Percentiles rank a stretch among this genome's conserved stretches.
Conservation (phyloP, 495 filamentous ascomycete genomes). For the Xylaria castorea region DNA sequence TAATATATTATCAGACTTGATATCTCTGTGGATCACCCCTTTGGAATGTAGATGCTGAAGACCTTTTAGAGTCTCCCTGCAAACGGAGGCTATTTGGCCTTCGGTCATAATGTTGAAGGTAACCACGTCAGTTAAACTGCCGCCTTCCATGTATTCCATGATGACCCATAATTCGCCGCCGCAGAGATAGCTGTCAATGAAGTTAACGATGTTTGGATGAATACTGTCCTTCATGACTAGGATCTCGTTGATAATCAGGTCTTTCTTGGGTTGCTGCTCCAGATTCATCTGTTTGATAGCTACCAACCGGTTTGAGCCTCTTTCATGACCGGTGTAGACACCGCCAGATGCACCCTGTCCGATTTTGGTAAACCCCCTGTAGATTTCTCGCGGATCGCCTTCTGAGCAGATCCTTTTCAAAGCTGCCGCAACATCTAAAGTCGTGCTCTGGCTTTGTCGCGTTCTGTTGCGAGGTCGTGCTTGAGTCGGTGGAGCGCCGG, state of each 20-base stretch:
- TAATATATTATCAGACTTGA: constrained; percentile 98
- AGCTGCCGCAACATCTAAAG: constrained; percentile 80
- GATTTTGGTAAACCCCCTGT: constrained; percentile 90
- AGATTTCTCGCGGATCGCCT: constrained; percentile 85
- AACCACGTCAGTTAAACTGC: constrained; percentile 95
- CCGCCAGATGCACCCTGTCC: constrained; percentile 97
- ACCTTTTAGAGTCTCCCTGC: constrained; percentile 89
- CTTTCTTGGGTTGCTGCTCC: constrained; percentile 98
- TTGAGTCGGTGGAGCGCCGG: constrained; percentile 48
- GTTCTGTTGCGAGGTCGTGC: constrained; percentile 70
- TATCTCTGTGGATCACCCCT: constrained; percentile 96
- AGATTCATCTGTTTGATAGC: constrained; percentile 99
- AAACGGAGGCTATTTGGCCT: constrained; percentile 94
- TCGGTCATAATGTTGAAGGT: constrained; percentile 99
- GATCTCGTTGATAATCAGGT: constrained; percentile 98
- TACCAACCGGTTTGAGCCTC: constrained; percentile 81
- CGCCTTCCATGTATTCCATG: constrained; percentile 99
- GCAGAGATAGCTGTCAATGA: constrained; percentile 93
- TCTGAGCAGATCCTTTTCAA: constrained; percentile 88
- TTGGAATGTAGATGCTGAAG: constrained; percentile 97
- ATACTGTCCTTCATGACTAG: constrained; percentile 99
- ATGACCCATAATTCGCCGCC: constrained; percentile 95
- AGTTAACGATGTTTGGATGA: constrained; percentile 98
- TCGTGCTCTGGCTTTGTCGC: constrained; percentile 71
- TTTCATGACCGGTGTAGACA: constrained; percentile 91